Conservation (phyloP, 768 basidiomycete species). For the Tylopilus sp. region DNA sequence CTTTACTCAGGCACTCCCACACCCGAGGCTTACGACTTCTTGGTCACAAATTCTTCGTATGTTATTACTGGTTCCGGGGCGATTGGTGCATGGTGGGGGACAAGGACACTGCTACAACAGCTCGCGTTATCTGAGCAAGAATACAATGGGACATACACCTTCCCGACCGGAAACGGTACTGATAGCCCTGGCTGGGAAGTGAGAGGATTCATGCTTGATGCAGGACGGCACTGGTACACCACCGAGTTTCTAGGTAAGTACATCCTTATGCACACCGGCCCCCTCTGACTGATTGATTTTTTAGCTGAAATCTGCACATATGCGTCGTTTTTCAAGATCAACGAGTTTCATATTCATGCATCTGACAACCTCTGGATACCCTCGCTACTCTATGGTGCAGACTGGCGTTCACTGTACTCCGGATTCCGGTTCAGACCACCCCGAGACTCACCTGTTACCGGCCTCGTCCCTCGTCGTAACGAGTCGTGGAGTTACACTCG, state of each 20-base stretch:
- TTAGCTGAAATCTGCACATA: conserved; percentile 43
- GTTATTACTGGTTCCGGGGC: conserved; percentile 33
- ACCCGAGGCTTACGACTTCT: conserved; percentile 39
- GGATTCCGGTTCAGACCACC: conserved; percentile 41
- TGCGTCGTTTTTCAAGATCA: conserved; percentile 44
- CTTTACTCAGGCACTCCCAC: conserved; percentile 38
- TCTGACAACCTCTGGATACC: conserved; percentile 44
- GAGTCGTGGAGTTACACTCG: conserved; percentile 38
- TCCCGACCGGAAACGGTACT: conserved; percentile 34
- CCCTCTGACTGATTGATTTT: not conserved
- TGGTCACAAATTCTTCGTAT: conserved; percentile 27
- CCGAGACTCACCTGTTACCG: conserved; percentile 29
- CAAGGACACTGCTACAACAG: conserved; percentile 42
- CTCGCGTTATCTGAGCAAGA: conserved; percentile 23
- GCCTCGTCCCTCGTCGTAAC: conserved; percentile 37
- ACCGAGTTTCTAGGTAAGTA: conserved; percentile 36
- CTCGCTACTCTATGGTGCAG: conserved; percentile 34
- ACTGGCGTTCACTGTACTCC: conserved; percentile 41
- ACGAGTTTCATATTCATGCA: conserved; percentile 43
- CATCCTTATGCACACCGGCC: not conserved
- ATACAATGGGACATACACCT: conserved; percentile 5
- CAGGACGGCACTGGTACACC: conserved; percentile 44
- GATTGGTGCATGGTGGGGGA: conserved; percentile 45
- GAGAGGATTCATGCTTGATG: conserved; percentile 46
- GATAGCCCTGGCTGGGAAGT: conserved; percentile 45